A percentile compares a stretch with the other conserved stretches of the same genome.
These are phyloP conservation scores for Zelopaecilomyces penicillatus DNA, from an alignment of 2,329 filamentous ascomycete genomes.

Conservation along the genomic window DNA sequence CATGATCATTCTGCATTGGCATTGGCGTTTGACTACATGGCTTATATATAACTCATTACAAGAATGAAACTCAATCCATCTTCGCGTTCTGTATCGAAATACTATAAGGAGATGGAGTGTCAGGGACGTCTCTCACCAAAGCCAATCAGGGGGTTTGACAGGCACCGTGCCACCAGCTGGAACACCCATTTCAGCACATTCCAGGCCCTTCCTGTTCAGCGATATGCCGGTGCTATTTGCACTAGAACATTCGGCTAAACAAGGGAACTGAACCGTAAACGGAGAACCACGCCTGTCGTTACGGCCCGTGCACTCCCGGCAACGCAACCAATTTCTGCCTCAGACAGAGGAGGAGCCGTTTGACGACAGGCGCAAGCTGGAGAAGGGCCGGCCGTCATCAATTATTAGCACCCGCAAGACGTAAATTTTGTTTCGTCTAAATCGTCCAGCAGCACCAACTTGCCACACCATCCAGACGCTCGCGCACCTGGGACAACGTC, in stretches of 20 bases:
- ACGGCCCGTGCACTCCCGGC: background rate
- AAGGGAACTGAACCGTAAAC: background rate
- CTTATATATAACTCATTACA: too few species aligned
- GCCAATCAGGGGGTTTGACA: too few species aligned
- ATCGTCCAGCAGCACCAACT: background rate
- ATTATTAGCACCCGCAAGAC: background rate
- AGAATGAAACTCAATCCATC: too few species aligned
- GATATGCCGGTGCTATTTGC: too few species aligned
- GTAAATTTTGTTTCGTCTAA: conserved; percentile 4
- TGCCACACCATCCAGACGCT: background rate
- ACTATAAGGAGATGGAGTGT: too few species aligned
- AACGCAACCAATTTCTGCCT: conserved; percentile 16
- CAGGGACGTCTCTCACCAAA: too few species aligned
- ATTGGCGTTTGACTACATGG: too few species aligned
- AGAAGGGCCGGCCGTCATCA: conserved; percentile 1
- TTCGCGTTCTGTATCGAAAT: too few species aligned
- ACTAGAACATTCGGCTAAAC: too few species aligned
- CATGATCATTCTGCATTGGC: background rate
- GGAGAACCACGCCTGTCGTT: background rate
- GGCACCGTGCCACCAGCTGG: too few species aligned
- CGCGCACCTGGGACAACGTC: conserved; percentile 1
- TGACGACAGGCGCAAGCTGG: conserved; percentile 7
- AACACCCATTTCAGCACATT: too few species aligned
- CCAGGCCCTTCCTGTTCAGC: too few species aligned
- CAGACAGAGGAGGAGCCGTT: conserved; percentile 14